Evolutionary conservation across 108 stramenopile genomes (phyloP), one percentile per base, ranked within the genome.

Genomic region (Nannochloropsis salina): DNA sequence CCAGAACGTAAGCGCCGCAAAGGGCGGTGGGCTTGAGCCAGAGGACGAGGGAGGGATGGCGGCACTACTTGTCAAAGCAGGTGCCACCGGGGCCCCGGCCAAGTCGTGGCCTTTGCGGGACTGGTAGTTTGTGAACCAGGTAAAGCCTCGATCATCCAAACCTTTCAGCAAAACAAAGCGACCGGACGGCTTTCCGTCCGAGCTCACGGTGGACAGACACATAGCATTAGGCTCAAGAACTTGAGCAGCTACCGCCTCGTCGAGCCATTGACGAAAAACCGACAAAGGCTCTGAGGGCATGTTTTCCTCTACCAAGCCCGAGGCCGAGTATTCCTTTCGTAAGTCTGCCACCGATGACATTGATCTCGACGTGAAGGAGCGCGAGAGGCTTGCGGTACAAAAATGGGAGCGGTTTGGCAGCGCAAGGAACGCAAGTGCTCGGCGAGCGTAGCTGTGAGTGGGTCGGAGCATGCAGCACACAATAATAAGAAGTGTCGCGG

Each of bases 91-190:
- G 31, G 31, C 31, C 31, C 31, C 80, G 4, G 9, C 82, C 20
- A 89, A 82, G 44, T 89, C 85, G 2, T 43, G 42, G 41, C 86
- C 90, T 44, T 90, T 91, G 80, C 80, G 86, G 84, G 89, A 90
- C 31, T 87, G 83, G 74, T 92, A 92, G 80, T 92, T 92, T 21
- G 92, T 92, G 89, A 85, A 92, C 89, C 90, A 92, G 47, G 91
- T 91, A 42, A 92, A 84, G 11, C 92, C 92, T 15, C 83, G 79
- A 45, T 90, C 87, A 89, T 92, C 92, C 15, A 83, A 79, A 8
- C 89, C 90, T 80, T 92, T 92, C 83, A 92, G 90, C 42, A 92
- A 89, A 43, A 92, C 92, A 42, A 89, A 83, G 8, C 92, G 85
- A n/a, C 90, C 86, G 18, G 90, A 88, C 9, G 92, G 92, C 42